These are phyloP conservation scores for Exophiala spinifera DNA, from an alignment of 2,329 filamentous ascomycete species.

Conservation along the genomic window DNA sequence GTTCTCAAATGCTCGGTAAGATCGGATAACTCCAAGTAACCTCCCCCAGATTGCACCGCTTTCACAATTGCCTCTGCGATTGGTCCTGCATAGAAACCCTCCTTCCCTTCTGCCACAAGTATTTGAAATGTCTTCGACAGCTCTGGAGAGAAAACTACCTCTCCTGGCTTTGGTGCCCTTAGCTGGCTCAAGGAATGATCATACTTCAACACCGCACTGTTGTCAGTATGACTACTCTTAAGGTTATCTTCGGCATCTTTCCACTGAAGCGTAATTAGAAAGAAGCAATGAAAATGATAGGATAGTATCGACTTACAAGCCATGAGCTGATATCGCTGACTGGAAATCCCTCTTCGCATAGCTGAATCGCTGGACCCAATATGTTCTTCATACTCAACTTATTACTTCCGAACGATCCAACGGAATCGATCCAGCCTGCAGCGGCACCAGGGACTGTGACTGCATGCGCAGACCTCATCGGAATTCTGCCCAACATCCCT, in stretches of 20 bases:
- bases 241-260: conserved; percentile 59
- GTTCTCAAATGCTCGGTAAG: conserved; percentile 68
- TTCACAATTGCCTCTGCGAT: conserved; percentile 80
- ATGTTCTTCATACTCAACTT: conserved; percentile 74
- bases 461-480: conserved; percentile 66
- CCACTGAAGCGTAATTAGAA: conserved; percentile 59
- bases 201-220: conserved; percentile 77
- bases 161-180: conserved; percentile 68
- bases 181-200: conserved; percentile 49
- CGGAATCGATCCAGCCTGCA: conserved; percentile 86
- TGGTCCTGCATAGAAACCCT: conserved; percentile 83
- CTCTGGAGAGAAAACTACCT: conserved; percentile 81
- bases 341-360: conserved; percentile 85
- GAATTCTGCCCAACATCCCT: conserved; percentile 54
- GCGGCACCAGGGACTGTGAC: conserved; percentile 85
- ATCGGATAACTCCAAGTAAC: conserved; percentile 74
- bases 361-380: conserved; percentile 73
- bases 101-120: conserved; percentile 75
- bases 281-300: conserved; percentile 1
- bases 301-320: conserved; percentile 53
- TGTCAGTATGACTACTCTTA: conserved; percentile 75
- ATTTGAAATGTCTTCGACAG: conserved; percentile 77
- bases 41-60: conserved; percentile 71
- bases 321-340: conserved; percentile 73
- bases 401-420: conserved; percentile 84